phyloP scores from a whole-genome alignment of 1,284 basidiomycete species.

The Trametes polyzona region DNA sequence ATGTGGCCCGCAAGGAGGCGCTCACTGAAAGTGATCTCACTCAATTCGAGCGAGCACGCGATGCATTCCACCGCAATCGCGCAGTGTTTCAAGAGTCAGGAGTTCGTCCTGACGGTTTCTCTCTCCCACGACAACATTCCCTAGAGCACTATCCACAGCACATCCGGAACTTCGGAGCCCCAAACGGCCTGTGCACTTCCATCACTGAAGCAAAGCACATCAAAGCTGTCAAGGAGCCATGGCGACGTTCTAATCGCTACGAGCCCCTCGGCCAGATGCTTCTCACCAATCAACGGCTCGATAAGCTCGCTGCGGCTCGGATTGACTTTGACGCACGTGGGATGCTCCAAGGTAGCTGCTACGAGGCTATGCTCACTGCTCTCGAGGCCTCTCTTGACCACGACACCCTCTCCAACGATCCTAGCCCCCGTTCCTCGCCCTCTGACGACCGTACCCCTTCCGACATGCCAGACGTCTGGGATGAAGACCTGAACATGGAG shows the following conservation, averaged over 20 bases:
- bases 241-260: conserved; percentile 25
- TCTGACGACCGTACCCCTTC: no score
- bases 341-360: conserved; percentile 21
- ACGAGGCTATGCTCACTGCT: no score
- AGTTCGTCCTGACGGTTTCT: conserved; percentile 21
- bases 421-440: no score
- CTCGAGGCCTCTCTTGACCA: no score
- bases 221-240: conserved; percentile 32
- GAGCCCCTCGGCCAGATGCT: conserved; percentile 32
- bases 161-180: conserved; percentile 24
- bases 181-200: conserved; percentile 31
- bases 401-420: no score
- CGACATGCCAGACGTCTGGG: no score
- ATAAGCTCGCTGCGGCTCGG: conserved; percentile 22
- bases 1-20: conserved; percentile 12
- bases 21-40: neutral
- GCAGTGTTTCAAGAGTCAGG: conserved; percentile 19
- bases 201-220: conserved; percentile 34
- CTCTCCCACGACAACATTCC: conserved; percentile 29
- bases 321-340: neutral
- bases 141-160: conserved; percentile 16
- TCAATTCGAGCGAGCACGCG: conserved; percentile 6
- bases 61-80: conserved; percentile 10
- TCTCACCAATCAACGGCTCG: conserved; percentile 26
- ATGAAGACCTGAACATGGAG: no score